phyloP scores from a whole-genome alignment of 2,329 filamentous ascomycete species.

The Venturia nashicola region DNA sequence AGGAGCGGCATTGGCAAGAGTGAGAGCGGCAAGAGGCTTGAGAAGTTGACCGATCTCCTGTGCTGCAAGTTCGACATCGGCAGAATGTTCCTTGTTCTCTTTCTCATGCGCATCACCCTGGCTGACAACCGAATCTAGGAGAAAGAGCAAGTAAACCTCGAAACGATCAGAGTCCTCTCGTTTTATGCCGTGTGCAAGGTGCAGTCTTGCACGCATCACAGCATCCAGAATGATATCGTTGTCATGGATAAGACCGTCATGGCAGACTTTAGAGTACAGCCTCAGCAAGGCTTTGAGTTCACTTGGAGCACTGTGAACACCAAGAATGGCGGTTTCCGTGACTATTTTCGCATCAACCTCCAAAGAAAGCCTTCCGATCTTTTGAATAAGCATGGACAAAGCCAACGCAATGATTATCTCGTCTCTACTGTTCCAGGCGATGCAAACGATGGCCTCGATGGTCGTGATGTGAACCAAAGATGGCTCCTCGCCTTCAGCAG shows the following conservation, averaged over 20 bases:
- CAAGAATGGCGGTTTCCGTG: conserved; percentile 64
- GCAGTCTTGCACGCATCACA: conserved; percentile 50
- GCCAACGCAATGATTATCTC: conserved; percentile 88
- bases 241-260: conserved; percentile 59
- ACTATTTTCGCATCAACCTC: conserved; percentile 78
- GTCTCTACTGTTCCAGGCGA: conserved; percentile 70
- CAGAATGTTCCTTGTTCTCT: conserved; percentile 54
- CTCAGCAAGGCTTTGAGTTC: conserved; percentile 83
- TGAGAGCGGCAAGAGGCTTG: conserved; percentile 74
- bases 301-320: conserved; percentile 61
- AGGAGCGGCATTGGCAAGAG: conserved; percentile 44
- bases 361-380: conserved; percentile 67
- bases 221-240: conserved; percentile 58
- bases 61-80: conserved; percentile 70
- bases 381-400: conserved; percentile 93
- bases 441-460: conserved; percentile 89
- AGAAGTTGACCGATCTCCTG: conserved; percentile 80
- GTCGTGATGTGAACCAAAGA: conserved; percentile 70
- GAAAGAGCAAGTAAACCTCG: conserved; percentile 68
- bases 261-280: conserved; percentile 63
- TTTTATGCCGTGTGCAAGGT: conserved; percentile 59
- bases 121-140: conserved; percentile 78
- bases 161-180: conserved; percentile 59
- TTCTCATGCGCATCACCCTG: conserved; percentile 75
- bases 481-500: conserved; percentile 66